Evolutionary conservation across 2,329 filamentous ascomycete species (phyloP), one percentile per base, ranked within the genome.

Genomic region (Ophidiomyces ophidiicola): DNA sequence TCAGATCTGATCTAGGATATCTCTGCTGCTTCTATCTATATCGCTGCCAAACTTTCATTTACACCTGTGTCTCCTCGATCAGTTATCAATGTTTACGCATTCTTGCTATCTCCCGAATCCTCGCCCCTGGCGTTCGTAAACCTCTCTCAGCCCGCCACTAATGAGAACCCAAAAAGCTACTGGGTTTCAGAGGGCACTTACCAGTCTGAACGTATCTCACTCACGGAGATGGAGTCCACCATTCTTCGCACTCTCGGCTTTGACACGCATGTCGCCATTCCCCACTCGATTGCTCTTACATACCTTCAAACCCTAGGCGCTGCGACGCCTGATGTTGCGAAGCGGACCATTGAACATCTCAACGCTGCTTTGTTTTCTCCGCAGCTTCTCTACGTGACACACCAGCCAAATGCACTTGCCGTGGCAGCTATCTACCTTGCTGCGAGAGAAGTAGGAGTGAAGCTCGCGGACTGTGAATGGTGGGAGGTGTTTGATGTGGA

Each of bases 401-500:
- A 94, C 55, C 90, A 96, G 57, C 88, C 90, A 1, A 74, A 81
- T 45, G 75, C 79, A 17, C 67, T 98, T 6, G 88, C 90, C 3
- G 84, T 85, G 2, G 83, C 87, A 1, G 84, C 87, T 1, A 81
- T 94, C 21, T 98, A 96, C 56, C 74, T 85, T n/a, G 83, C 88
- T 0, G 82, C 85, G 1, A 72, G 79, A 31, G 86, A 96, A 48
- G 58, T 74, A 1, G 78, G 72, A 0, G 74, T 82, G 8, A 86
- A 83, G 57, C 70, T 94, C 62, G 85, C 88, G 0, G 81, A 82
- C 46, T 75, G 74, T 33, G 79, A 84, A 46, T 98, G 90, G 90
- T 98, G 90, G 90, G 87, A 94, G 60, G 84, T 96, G 0, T 96
- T 96, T 58, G 90, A 98, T 59, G 83, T 90, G 5, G 87, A 94